These are phyloP conservation scores for Solanum microdontum DNA, from an alignment of 257 asterid genomes.

Conservation along the genomic window DNA sequence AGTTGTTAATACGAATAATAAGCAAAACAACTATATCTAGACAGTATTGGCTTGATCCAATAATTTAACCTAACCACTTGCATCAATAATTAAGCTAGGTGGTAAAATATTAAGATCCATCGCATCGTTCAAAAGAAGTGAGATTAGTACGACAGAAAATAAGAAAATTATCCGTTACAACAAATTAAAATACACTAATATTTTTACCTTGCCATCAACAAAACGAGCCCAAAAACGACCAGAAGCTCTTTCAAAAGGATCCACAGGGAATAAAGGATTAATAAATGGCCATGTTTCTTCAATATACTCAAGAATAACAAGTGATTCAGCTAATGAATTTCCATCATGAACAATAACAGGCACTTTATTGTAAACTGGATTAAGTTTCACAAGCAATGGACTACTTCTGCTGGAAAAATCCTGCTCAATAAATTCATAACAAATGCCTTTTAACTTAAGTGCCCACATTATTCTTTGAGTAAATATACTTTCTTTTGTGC, in stretches of 20 bases:
- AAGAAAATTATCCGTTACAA: neutral
- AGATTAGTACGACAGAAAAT: neutral
- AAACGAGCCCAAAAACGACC: constrained; percentile 6
- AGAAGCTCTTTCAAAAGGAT: neutral
- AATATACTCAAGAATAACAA: constrained; percentile 7
- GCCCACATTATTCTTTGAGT: constrained; percentile 5
- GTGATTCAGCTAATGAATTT: constrained; percentile 5
- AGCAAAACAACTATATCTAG: neutral
- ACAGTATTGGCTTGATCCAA: neutral
- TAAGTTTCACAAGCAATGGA: neutral
- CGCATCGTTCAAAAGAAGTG: neutral
- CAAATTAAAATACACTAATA: neutral
- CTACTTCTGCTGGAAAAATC: neutral
- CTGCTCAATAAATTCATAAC: neutral
- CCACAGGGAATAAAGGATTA: neutral
- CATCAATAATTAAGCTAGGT: neutral
- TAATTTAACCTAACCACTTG: neutral
- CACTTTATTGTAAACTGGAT: constrained; percentile 6
- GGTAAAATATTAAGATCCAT: neutral
- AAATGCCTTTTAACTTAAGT: neutral
- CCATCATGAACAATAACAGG: constrained; percentile 9
- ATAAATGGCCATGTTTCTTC: constrained; percentile 7
- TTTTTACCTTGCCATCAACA: constrained; percentile 1
- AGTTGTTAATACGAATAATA: neutral
- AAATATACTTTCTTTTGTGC: constrained; percentile 3